Evolutionary conservation across 495 filamentous ascomycete species (phyloP).

Genomic region (Bombardia bombarda): DNA sequence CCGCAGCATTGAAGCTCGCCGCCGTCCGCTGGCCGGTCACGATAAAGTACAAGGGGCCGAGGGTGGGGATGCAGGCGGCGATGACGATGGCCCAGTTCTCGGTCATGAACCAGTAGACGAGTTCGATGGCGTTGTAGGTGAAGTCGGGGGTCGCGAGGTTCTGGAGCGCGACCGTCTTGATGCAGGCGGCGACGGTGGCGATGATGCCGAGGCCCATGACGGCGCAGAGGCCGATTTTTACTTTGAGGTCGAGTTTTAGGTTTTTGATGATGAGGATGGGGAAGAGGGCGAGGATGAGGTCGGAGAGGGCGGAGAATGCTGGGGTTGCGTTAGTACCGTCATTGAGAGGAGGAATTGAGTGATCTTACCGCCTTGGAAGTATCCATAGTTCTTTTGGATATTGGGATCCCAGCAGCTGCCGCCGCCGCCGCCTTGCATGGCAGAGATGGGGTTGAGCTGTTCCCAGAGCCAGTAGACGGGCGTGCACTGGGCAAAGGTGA

Average conservation of each 20-base stretch:
- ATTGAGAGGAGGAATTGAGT: background rate
- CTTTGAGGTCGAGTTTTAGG: background rate
- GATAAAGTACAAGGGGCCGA: background rate
- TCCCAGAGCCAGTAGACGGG: background rate
- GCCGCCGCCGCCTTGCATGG: no score
- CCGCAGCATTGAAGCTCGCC: background rate
- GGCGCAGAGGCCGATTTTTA: background rate
- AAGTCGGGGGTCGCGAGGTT: constrained; percentile 1
- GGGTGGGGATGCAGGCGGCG: background rate
- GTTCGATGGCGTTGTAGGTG: constrained; percentile 1
- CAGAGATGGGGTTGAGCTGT: background rate
- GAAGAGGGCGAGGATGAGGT: background rate
- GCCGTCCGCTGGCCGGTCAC: background rate
- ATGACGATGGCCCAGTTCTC: background rate
- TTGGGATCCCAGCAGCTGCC: background rate
- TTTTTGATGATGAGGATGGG: background rate
- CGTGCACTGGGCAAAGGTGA: constrained; percentile 1
- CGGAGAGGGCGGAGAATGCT: constrained; percentile 1
- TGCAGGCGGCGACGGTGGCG: background rate
- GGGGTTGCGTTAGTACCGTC: background rate
- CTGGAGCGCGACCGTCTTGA: background rate
- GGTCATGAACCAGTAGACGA: background rate
- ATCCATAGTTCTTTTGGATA: background rate
- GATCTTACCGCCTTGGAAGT: background rate
- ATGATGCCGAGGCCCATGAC: background rate